A percentile compares a stretch with the other conserved stretches of the same genome.
phyloP scores from a whole-genome alignment of 129 eudicot species.

The Flaveria brownii region DNA sequence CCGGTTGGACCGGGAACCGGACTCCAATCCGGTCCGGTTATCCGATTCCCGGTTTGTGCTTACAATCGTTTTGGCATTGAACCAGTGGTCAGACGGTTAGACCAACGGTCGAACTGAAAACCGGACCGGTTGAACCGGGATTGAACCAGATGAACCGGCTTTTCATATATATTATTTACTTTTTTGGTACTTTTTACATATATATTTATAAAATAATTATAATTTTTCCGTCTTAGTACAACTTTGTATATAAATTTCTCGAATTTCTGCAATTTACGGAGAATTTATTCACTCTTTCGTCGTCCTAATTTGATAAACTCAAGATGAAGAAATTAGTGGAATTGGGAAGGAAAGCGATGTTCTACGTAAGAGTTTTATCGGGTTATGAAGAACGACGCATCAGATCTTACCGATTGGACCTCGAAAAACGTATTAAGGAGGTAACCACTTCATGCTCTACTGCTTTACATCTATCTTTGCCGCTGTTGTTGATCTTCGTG shows the following conservation, averaged over 20 bases:
- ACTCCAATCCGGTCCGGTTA: too few species aligned
- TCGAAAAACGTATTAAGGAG: conserved; percentile 59
- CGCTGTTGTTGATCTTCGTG: not conserved
- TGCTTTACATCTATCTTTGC: not conserved
- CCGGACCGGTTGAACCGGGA: too few species aligned
- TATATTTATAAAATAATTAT: too few species aligned
- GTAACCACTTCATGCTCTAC: not conserved
- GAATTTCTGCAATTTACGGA: not conserved
- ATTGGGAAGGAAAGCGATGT: conserved; percentile 80
- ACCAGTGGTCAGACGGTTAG: too few species aligned
- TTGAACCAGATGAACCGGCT: too few species aligned
- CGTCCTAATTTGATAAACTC: not conserved
- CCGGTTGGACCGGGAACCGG: too few species aligned
- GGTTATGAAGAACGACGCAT: conserved; percentile 96
- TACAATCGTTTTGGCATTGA: too few species aligned
- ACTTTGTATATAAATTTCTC: not conserved
- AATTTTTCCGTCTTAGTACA: too few species aligned
- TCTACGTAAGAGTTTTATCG: conserved; percentile 84
- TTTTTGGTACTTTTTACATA: too few species aligned
- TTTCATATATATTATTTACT: too few species aligned
- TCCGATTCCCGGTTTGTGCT: too few species aligned
- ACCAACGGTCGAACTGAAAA: too few species aligned
- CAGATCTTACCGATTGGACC: conserved; percentile 63
- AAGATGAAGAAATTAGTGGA: conserved; percentile 64
- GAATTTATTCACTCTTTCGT: not conserved